These are phyloP conservation scores for Geotrichum candidum DNA, from an alignment of 1,139 yeast genomes.

Conservation along the genomic window DNA sequence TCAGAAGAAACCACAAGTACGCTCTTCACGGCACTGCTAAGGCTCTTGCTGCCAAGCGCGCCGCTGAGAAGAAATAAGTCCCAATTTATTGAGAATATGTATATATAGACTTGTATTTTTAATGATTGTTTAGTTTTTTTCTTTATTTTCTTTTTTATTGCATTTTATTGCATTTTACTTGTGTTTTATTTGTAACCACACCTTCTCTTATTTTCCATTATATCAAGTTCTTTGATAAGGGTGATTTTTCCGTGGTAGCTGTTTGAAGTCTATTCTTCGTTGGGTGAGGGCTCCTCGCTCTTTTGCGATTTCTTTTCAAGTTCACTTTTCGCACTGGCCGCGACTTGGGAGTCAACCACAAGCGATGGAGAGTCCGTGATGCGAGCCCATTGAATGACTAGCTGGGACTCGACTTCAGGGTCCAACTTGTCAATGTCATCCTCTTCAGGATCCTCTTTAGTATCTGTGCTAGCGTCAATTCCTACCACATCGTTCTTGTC, in stretches of 20 bases:
- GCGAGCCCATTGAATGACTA: constrained; percentile 22
- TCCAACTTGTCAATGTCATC: constrained; percentile 10
- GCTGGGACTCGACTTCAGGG: constrained; percentile 11
- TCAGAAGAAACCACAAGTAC: constrained; percentile 91
- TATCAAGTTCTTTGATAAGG: no score
- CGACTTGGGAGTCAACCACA: constrained; percentile 5
- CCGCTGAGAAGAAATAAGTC: constrained; percentile 1
- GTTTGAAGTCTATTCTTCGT: background rate
- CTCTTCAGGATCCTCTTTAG: constrained; percentile 7
- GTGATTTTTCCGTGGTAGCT: background rate
- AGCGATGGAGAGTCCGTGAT: constrained; percentile 23
- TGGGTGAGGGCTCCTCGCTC: background rate
- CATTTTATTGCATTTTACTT: background rate
- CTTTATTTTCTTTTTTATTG: background rate
- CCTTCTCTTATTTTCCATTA: no score
- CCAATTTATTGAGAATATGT: background rate
- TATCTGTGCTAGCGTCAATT: constrained; percentile 1
- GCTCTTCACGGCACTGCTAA: constrained; percentile 12
- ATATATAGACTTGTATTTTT: background rate
- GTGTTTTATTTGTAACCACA: background rate
- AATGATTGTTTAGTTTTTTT: background rate
- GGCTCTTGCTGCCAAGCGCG: constrained; percentile 11
- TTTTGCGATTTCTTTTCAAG: background rate
- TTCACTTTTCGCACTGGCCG: constrained; percentile 13
- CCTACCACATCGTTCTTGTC: constrained; percentile 13